Base-by-base conservation (phyloP, 495 filamentous ascomycete genomes). In the Barbatosphaeria neglecta region DNA sequence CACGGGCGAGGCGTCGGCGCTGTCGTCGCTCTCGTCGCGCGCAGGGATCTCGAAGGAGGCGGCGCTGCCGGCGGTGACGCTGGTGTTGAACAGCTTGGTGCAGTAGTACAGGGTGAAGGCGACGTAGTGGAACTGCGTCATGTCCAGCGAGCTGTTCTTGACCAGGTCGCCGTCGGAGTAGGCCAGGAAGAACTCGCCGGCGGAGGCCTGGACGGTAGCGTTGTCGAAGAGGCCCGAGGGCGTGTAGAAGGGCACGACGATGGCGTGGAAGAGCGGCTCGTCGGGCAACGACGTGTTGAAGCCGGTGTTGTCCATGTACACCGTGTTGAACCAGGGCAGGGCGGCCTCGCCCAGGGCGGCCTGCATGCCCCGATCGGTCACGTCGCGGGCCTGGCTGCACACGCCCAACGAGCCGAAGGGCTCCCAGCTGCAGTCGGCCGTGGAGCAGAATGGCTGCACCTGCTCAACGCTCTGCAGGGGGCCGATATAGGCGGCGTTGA, bases 371-470 rank as follows among this genome's bases (percentile, higher is more conserved):
- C 7, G 22, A 28, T 48, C 33, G 16, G 23, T 27, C 39, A 48
- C 39, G 46, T 48, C 43, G 39, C 43, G 28, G 1, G 35, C 27
- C 15, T 43, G 17, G 28, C 46, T 48, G 46, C 46, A 48, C 15
- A 48, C 27, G 1, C 35, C 46, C 18, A 48, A 27, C 17, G 46
- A 43, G 20, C 46, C 46, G 20, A 37, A 48, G 4, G 40, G 22
- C 4, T 41, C 38, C 38, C 38, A 48, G 15, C 41, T 28, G 28
- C 46, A 48, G 39, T 48, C 19, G 2, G 23, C 46, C 10, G 46
- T 43, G 8, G 46, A 33, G 28, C 46, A 48, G 13, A 22, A 13
- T 16, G 46, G 46, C 11, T 27, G 13, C 15, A 43, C 7, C 17
- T 43, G 24, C 11, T 39, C 19, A 11, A 43, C 27, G 5, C 19